Evolutionary conservation across 2,329 filamentous ascomycete species (phyloP), one percentile per base, ranked within the genome.

Genomic region (Calonectria fujianensis): DNA sequence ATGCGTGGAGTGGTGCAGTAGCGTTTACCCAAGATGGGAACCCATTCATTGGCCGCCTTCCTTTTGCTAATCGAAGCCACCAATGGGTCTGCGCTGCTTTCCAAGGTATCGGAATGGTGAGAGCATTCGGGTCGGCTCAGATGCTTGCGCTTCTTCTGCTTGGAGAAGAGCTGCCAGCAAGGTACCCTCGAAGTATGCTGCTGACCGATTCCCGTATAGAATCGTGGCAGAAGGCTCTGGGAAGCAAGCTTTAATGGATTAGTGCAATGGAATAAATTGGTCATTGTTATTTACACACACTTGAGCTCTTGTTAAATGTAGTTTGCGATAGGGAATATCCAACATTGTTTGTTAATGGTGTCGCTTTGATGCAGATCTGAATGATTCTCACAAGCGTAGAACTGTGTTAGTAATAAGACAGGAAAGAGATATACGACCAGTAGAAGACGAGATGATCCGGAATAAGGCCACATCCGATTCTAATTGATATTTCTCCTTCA

Each of bases 81-180:
- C 68, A 74, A 41, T 74, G 72, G 72, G 64, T 71, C 1, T 74
- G 68, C 11, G 72, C 68, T 14, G 72, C 68, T 3, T 74, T 68
- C 9, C 39, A 39, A 18, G 72, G 72, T 24, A 74, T 74, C 7
- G 72, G 72, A 11, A 74, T 74, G 72, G 72, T 74, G 24, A 71
- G 72, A 39, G 72, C 72, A 1, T 74, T 74, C 20, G 54, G 69
- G 29, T 74, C 72, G 11, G 72, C 63, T 2, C 72, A 74, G 45
- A 6, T 74, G 27, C 29, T 74, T 20, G 69, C 68, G 16, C 32
- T 69, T 5, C 31, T 74, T 16, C 13, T 74, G 6, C 72, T 74
- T 37, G 72, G 32, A n/a, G 68, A 74, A 16, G 64, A 71, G 16
- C 18, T 74, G 6, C 69, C 72, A 1, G 16, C 35, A 0, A n/a